phyloP scores from a whole-genome alignment of 345 rosid species.

The Gossypium stocksii region DNA sequence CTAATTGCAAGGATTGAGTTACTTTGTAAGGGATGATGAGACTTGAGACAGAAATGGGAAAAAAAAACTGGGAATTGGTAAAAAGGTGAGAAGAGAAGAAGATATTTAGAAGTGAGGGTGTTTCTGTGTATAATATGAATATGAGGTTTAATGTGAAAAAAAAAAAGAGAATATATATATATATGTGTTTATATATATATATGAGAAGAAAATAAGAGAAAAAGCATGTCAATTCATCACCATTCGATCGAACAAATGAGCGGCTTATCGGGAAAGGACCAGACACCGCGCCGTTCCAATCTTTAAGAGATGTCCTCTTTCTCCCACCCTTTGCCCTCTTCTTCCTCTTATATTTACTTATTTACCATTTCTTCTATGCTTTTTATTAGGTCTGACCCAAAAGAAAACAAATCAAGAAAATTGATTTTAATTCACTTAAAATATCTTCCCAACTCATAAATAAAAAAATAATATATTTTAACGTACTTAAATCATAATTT shows the following conservation, averaged over 20 bases:
- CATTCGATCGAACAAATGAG: constrained; percentile 33
- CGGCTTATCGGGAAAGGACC: constrained; percentile 51
- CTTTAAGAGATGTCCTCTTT: constrained; percentile 17
- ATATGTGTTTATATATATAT: too few species aligned
- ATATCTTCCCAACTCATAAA: accelerated
- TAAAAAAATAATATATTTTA: too few species aligned
- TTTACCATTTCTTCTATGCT: constrained; percentile 8
- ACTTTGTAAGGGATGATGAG: background rate
- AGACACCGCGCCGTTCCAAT: constrained; percentile 37
- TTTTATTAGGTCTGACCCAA: too few species aligned
- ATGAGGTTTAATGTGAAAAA: constrained; percentile 9
- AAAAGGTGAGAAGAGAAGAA: background rate
- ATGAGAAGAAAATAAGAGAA: background rate
- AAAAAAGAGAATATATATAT: background rate
- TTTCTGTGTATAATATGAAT: too few species aligned
- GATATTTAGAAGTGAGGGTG: constrained; percentile 3
- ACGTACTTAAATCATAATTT: accelerated
- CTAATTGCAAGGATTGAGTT: constrained; percentile 13
- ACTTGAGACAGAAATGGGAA: background rate
- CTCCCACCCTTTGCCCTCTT: constrained; percentile 15
- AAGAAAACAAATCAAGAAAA: too few species aligned
- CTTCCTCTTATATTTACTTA: background rate
- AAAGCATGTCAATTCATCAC: constrained; percentile 17
- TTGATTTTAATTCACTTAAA: too few species aligned
- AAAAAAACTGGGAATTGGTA: constrained; percentile 14